A percentile compares a stretch with the other conserved stretches of the same genome.
Conservation (phyloP, 1,284 basidiomycete species). For the Marasmius tenuissimus region DNA sequence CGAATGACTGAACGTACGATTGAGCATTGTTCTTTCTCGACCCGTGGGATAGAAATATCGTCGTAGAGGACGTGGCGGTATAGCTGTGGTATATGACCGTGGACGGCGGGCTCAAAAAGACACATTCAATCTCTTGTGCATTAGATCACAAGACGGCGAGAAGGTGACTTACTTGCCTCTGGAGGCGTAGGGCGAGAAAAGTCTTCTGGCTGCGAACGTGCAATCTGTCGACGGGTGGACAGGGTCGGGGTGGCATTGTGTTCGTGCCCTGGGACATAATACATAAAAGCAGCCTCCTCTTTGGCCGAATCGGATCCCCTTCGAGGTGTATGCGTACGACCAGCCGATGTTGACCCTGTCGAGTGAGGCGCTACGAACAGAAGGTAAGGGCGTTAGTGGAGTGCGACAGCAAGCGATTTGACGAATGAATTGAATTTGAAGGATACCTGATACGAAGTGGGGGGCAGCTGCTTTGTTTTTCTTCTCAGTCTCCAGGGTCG, state of each 20-base stretch:
- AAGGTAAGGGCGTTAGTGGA: neutral
- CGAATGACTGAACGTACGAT: neutral
- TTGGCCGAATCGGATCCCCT: constrained; percentile 18
- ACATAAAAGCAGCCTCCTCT: constrained; percentile 39
- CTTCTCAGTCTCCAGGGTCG: constrained; percentile 47
- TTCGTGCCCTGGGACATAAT: constrained; percentile 39
- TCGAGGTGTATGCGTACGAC: constrained; percentile 12
- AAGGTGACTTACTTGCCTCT: neutral
- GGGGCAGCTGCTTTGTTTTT: constrained; percentile 39
- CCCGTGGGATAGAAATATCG: constrained; percentile 2
- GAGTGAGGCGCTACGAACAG: constrained; percentile 4
- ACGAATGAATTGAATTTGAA: neutral
- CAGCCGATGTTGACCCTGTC: constrained; percentile 9
- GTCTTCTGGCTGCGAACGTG: constrained; percentile 14
- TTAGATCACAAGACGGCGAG: neutral
- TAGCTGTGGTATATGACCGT: neutral
- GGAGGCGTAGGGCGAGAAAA: constrained; percentile 10
- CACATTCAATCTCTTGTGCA: neutral
- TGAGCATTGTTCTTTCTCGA: constrained; percentile 3
- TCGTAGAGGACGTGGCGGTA: neutral
- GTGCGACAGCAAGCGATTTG: neutral
- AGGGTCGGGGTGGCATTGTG: neutral
- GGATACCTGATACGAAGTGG: constrained; percentile 43
- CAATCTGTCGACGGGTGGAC: constrained; percentile 18
- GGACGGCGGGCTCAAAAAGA: neutral